phyloP scores from a whole-genome alignment of 495 filamentous ascomycete species.

The Hypoxylon fragiforme region DNA sequence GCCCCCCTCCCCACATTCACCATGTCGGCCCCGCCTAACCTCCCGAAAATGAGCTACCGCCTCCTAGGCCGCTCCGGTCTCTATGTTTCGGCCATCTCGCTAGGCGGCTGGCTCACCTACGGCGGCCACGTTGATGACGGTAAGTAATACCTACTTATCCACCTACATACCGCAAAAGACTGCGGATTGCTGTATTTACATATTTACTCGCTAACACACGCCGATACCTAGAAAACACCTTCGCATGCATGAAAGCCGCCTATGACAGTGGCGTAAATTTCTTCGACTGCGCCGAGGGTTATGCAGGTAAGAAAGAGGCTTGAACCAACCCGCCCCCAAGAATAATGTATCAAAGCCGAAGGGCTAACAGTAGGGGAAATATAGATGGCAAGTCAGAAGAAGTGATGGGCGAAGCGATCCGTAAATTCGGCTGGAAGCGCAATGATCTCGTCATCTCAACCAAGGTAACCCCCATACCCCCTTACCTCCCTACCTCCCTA shows the following conservation, averaged over 20 bases:
- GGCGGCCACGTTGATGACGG: conserved; percentile 74
- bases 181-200: too few species aligned
- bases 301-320: conserved; percentile 46
- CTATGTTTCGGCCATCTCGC: conserved; percentile 72
- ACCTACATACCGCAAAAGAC: too few species aligned
- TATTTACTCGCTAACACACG: too few species aligned
- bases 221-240: conserved; percentile 59
- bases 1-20: too few species aligned
- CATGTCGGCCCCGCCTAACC: conserved; percentile 44
- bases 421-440: conserved; percentile 70
- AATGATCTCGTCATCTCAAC: conserved; percentile 84
- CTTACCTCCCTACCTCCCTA: too few species aligned
- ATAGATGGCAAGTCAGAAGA: conserved; percentile 65
- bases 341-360: neutral
- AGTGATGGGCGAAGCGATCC: conserved; percentile 73
- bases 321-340: neutral
- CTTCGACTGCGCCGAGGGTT: conserved; percentile 68
- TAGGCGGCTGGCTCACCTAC: conserved; percentile 79
- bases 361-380: conserved; percentile 6
- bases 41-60: conserved; percentile 73
- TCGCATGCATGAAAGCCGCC: conserved; percentile 72
- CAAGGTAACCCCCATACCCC: too few species aligned
- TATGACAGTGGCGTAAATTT: conserved; percentile 79
- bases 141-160: too few species aligned
- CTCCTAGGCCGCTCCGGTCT: conserved; percentile 74